A percentile compares a stretch with the other conserved stretches of the same genome.
phyloP scores from a whole-genome alignment of 192 early-diverging fungal species.

The Coemansia sp. region DNA sequence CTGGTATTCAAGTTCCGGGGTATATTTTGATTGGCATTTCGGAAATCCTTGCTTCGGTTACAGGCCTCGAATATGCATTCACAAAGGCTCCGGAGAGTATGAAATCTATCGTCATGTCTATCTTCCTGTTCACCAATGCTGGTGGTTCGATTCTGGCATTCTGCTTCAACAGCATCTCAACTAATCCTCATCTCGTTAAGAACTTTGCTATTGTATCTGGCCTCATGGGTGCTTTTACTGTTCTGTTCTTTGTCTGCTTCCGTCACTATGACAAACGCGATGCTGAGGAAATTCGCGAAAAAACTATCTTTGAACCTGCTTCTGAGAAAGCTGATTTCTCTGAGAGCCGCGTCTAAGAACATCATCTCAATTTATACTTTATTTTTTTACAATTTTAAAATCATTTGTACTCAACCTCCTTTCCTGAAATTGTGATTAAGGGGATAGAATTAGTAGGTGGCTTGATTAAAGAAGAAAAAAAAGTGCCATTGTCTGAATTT shows the following conservation, averaged over 20 bases:
- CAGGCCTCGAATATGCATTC: slow-evolving; percentile 68
- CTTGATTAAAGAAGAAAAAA: background rate
- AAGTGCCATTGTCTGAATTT: background rate
- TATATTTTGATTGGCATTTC: slow-evolving; percentile 60
- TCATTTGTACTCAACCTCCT: no score
- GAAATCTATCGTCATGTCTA: slow-evolving; percentile 64
- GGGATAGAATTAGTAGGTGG: background rate
- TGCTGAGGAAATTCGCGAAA: slow-evolving; percentile 12
- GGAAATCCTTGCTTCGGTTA: slow-evolving; percentile 64
- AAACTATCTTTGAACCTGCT: background rate
- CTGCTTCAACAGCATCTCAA: slow-evolving; percentile 55
- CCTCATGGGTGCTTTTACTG: slow-evolving; percentile 45
- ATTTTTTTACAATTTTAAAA: background rate
- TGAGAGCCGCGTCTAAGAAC: background rate
- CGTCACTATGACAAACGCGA: slow-evolving; percentile 55
- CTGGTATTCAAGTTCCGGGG: slow-evolving; percentile 57
- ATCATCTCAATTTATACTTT: no score
- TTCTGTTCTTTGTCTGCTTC: slow-evolving; percentile 57
- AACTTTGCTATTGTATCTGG: slow-evolving; percentile 63
- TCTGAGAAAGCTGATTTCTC: background rate
- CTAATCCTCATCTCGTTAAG: slow-evolving; percentile 60
- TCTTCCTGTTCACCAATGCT: slow-evolving; percentile 60
- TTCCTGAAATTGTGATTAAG: background rate
- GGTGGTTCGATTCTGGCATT: slow-evolving; percentile 60
- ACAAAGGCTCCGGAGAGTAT: slow-evolving; percentile 61